Conservation (phyloP, 1,284 basidiomycete species). For the Apiotrichum gracile region DNA sequence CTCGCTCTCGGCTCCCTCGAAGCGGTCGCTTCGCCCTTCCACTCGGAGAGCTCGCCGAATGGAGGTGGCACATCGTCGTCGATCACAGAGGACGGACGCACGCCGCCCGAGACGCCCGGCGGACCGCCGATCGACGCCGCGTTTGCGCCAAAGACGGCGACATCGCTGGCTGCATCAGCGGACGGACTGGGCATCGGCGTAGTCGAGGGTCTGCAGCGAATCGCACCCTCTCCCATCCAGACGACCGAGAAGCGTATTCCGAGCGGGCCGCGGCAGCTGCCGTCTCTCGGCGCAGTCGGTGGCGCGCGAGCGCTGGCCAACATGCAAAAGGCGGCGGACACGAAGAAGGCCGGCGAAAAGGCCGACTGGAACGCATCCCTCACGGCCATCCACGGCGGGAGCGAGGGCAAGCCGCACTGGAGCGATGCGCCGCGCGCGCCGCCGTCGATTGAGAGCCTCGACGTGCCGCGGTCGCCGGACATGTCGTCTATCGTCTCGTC, state of each 20-base stretch:
- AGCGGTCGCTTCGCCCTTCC: too few species aligned
- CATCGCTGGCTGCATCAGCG: background rate
- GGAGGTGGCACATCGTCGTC: background rate
- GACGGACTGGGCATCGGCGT: background rate
- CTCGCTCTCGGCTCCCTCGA: too few species aligned
- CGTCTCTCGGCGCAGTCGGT: background rate
- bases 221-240: background rate
- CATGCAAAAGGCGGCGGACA: background rate
- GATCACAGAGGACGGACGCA: background rate
- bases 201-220: background rate
- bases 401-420: constrained; percentile 24
- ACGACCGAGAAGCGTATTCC: background rate
- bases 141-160: background rate
- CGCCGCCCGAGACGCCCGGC: background rate
- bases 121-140: background rate
- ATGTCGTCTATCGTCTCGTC: background rate
- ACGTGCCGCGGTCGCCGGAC: background rate
- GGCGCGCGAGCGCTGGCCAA: background rate
- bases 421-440: background rate
- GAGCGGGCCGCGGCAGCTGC: background rate
- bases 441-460: background rate
- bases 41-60: background rate
- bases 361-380: constrained; percentile 31
- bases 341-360: constrained; percentile 23
- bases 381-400: constrained; percentile 41